phyloP scores from a whole-genome alignment of 2,329 filamentous ascomycete species.

The Epichloe baconii region DNA sequence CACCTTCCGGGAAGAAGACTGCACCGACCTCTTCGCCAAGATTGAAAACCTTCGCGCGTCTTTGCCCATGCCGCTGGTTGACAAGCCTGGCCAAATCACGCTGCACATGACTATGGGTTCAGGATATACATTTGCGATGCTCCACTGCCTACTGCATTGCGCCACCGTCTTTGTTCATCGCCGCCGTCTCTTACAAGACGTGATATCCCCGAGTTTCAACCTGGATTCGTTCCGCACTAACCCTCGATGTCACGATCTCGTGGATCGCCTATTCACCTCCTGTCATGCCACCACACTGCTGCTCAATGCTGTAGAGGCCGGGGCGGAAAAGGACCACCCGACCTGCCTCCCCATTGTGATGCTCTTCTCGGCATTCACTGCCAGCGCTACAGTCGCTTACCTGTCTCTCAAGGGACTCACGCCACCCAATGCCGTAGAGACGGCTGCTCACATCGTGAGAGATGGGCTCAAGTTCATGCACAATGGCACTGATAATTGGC shows the following conservation, averaged over 20 bases:
- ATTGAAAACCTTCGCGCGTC: conserved; percentile 42
- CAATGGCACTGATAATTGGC: conserved; percentile 46
- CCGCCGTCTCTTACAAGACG: conserved; percentile 43
- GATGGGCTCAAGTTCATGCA: conserved; percentile 47
- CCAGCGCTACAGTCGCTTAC: conserved; percentile 47
- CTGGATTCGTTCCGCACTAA: conserved; percentile 40
- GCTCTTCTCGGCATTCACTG: conserved; percentile 49
- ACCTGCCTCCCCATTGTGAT: conserved; percentile 51
- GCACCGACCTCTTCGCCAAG: conserved; percentile 35
- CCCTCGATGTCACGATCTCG: conserved; percentile 36
- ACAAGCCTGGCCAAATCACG: conserved; percentile 48
- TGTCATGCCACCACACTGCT: conserved; percentile 46
- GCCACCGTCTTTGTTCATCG: conserved; percentile 49
- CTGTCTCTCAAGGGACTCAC: conserved; percentile 49
- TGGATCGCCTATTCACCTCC: conserved; percentile 44
- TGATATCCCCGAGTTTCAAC: conserved; percentile 38
- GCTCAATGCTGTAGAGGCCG: conserved; percentile 40
- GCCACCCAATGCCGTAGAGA: conserved; percentile 42
- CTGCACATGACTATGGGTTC: conserved; percentile 52
- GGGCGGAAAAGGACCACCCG: conserved; percentile 43
- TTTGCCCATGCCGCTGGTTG: conserved; percentile 45
- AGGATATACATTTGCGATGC: conserved; percentile 48
- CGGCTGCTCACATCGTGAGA: conserved; percentile 41
- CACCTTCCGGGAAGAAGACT: conserved; percentile 41
- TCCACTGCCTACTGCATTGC: conserved; percentile 48